phyloP scores from a whole-genome alignment of 2,329 filamentous ascomycete genomes.

The Piedraia hortae region DNA sequence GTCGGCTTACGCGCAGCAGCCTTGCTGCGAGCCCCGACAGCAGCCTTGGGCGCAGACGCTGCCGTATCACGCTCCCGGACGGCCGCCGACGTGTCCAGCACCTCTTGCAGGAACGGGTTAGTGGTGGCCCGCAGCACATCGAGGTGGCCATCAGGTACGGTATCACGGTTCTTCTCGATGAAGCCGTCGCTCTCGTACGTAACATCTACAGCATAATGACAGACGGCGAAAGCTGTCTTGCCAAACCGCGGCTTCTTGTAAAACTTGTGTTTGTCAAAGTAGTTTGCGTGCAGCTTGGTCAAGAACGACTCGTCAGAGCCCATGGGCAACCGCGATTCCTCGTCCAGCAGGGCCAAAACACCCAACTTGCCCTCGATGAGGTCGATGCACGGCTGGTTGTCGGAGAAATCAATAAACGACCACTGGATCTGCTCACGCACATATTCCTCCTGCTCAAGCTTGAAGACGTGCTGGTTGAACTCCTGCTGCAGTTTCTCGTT shows the following conservation, averaged over 20 bases:
- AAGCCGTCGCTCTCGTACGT: constrained; percentile 98
- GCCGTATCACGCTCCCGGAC: constrained; percentile 69
- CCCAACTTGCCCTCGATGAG: constrained; percentile 92
- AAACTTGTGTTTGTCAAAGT: constrained; percentile 74
- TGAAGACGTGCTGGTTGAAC: constrained; percentile 98
- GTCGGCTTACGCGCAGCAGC: constrained; percentile 91
- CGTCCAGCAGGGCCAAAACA: constrained; percentile 72
- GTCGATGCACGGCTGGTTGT: constrained; percentile 97
- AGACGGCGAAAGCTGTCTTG: constrained; percentile 91
- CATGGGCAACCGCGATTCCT: constrained; percentile 91
- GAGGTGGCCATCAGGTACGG: constrained; percentile 94
- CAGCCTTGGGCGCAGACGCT: constrained; percentile 36
- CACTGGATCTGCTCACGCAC: constrained; percentile 89
- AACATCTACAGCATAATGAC: constrained; percentile 92
- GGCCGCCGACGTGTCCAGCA: constrained; percentile 59
- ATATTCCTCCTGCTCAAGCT: constrained; percentile 95
- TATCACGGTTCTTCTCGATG: constrained; percentile 98
- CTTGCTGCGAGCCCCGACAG: constrained; percentile 53
- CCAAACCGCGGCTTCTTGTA: constrained; percentile 98
- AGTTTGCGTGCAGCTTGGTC: constrained; percentile 86
- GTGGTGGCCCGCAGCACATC: constrained; percentile 62
- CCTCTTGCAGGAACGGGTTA: constrained; percentile 60
- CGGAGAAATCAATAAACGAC: constrained; percentile 98
- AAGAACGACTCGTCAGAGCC: constrained; percentile 93
- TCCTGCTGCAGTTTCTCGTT: constrained; percentile 98